A percentile compares a stretch with the other conserved stretches of the same genome.
phyloP scores from a whole-genome alignment of 345 rosid species.

The Boechera divaricarpa region DNA sequence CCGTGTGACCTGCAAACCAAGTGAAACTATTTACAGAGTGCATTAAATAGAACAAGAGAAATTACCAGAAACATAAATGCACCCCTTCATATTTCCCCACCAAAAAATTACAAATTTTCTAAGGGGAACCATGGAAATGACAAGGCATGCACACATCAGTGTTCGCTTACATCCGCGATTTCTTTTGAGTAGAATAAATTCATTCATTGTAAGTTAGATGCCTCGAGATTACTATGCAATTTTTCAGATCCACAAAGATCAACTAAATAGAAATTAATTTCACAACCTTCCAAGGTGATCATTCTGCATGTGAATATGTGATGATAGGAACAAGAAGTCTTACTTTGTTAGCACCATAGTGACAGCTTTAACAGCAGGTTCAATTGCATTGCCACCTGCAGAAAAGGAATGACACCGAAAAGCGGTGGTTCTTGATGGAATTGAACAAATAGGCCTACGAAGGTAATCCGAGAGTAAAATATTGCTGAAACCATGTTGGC shows the following conservation, averaged over 20 bases:
- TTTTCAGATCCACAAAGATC: slow-evolving; percentile 13
- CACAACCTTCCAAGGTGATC: slow-evolving; percentile 17
- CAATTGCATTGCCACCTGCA: slow-evolving; percentile 53
- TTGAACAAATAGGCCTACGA: slow-evolving; percentile 47
- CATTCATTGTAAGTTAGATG: too few relatives aligned
- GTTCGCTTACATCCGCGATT: not conserved
- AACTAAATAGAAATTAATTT: slow-evolving; percentile 9
- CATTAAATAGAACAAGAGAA: slow-evolving; percentile 20
- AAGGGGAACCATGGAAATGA: slow-evolving; percentile 21
- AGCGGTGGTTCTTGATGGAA: slow-evolving; percentile 47
- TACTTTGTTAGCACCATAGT: slow-evolving; percentile 61
- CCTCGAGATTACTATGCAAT: slow-evolving; percentile 8
- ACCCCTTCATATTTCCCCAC: not conserved
- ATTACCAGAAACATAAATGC: slow-evolving; percentile 10
- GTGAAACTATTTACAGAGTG: slow-evolving; percentile 20
- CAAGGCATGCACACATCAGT: slow-evolving; percentile 9
- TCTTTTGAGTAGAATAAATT: too few relatives aligned
- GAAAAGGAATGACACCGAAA: slow-evolving; percentile 62
- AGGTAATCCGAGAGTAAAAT: slow-evolving; percentile 44
- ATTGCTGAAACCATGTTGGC: slow-evolving; percentile 50
- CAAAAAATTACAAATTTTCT: not conserved
- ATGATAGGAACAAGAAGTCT: slow-evolving; percentile 25
- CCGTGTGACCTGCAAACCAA: slow-evolving; percentile 59
- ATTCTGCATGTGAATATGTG: slow-evolving; percentile 12
- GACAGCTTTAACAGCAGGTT: slow-evolving; percentile 59